phyloP scores from a whole-genome alignment of 345 rosid species.

The Populus alba region DNA sequence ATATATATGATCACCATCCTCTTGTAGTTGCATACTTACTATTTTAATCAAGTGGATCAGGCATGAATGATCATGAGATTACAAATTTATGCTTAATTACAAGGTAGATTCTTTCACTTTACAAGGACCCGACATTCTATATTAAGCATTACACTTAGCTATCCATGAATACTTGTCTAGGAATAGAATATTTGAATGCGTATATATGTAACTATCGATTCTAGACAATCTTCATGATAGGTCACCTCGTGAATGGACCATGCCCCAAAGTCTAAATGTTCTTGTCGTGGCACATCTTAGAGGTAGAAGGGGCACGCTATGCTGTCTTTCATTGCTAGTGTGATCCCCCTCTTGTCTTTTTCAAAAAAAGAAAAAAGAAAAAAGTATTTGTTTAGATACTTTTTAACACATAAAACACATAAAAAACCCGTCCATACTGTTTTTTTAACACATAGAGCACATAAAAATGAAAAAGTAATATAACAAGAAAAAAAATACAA shows the following conservation, averaged over 20 bases:
- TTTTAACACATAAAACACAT: no score
- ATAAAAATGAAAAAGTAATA: no score
- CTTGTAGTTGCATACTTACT: no score
- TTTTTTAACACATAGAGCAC: no score
- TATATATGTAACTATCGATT: background rate
- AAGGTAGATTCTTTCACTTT: conserved; percentile 32
- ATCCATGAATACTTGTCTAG: background rate
- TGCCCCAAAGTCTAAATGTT: conserved; percentile 12
- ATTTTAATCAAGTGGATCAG: background rate
- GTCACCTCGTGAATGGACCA: conserved; percentile 18
- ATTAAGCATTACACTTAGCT: conserved; percentile 18
- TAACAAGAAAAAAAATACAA: no score
- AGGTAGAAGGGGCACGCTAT: background rate
- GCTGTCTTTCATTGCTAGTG: no score
- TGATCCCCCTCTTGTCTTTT: no score
- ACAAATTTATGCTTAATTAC: conserved; percentile 25
- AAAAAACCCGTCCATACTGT: no score
- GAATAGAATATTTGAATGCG: conserved; percentile 8
- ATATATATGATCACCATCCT: background rate
- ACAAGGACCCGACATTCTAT: conserved; percentile 20
- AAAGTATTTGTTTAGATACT: no score
- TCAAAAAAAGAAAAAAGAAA: no score
- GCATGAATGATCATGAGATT: conserved; percentile 10
- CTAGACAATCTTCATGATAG: conserved; percentile 5
- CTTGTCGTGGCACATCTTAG: background rate